Percentiles rank a stretch among this genome's conserved stretches.
Evolutionary conservation across 73 alveolate species (phyloP).

Genomic region (Paramecium tetraurelia): DNA sequence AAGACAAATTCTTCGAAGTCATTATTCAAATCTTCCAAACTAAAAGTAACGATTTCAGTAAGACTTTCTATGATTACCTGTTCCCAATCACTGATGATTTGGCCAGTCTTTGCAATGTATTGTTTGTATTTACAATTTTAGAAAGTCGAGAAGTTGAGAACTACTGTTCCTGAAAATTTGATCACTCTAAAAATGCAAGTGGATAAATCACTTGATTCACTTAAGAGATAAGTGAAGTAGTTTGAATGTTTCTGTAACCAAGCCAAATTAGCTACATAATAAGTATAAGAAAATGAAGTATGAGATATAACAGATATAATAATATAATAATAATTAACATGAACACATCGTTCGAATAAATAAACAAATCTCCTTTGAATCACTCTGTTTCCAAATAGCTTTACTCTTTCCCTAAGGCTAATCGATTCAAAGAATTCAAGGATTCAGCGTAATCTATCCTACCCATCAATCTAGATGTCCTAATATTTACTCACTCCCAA

Average conservation of each 20-base stretch:
- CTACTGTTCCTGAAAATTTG: not conserved
- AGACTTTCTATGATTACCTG: conserved; percentile 35
- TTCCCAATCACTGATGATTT: conserved; percentile 62
- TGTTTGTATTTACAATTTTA: not conserved
- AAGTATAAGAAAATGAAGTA: not conserved
- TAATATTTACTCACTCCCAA: conserved; percentile 36
- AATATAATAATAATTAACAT: not conserved
- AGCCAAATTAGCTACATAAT: not conserved
- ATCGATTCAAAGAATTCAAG: not conserved
- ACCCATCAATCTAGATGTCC: conserved; percentile 29
- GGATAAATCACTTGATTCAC: not conserved
- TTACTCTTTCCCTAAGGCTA: conserved; percentile 60
- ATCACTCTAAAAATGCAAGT: not conserved
- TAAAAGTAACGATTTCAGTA: conserved; percentile 40
- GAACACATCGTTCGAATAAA: conserved; percentile 32
- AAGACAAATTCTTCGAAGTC: conserved; percentile 55
- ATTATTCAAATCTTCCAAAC: conserved; percentile 8
- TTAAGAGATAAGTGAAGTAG: conserved; percentile 3
- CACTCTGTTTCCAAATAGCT: conserved; percentile 34
- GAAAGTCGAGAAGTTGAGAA: not conserved
- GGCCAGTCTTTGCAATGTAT: not conserved
- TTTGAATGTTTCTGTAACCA: conserved; percentile 33
- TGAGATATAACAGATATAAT: not conserved
- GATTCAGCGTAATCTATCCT: not conserved
- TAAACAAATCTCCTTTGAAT: conserved; percentile 51